These are phyloP conservation scores for Asclepias syriaca DNA, from an alignment of 257 asterid species.

Conservation along the genomic window DNA sequence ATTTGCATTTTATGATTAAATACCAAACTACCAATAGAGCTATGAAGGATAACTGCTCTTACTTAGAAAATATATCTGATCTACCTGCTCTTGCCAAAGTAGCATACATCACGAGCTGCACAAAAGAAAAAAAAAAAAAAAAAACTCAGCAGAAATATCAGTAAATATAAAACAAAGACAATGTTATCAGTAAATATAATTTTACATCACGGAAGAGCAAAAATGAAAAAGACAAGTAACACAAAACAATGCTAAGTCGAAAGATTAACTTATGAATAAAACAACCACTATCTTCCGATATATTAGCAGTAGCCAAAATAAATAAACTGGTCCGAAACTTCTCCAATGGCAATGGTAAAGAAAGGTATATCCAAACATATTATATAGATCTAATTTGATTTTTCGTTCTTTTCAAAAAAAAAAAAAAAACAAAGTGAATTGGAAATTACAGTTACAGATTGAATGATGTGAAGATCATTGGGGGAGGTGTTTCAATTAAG, in stretches of 20 bases:
- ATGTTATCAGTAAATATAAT: neutral
- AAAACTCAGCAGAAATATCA: neutral
- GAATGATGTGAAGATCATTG: neutral
- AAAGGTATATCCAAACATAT: neutral
- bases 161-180: neutral
- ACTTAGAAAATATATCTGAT: slow-evolving; percentile 35
- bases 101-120: slow-evolving; percentile 32
- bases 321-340: neutral
- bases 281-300: neutral
- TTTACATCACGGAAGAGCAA: neutral
- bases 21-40: neutral
- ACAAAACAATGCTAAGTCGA: neutral
- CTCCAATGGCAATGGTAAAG: neutral
- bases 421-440: neutral
- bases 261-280: neutral
- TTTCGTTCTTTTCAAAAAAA: too few relatives aligned
- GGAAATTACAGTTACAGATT: neutral
- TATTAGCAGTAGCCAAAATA: neutral
- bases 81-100: slow-evolving; percentile 33
- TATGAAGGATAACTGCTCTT: slow-evolving; percentile 20
- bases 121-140: neutral
- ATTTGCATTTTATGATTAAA: neutral
- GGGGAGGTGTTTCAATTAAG: neutral
- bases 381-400: neutral
- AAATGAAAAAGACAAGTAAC: neutral